These are phyloP conservation scores for Podospora bellae-mahoneyi DNA, from an alignment of 495 filamentous ascomycete genomes.

Conservation along the genomic window DNA sequence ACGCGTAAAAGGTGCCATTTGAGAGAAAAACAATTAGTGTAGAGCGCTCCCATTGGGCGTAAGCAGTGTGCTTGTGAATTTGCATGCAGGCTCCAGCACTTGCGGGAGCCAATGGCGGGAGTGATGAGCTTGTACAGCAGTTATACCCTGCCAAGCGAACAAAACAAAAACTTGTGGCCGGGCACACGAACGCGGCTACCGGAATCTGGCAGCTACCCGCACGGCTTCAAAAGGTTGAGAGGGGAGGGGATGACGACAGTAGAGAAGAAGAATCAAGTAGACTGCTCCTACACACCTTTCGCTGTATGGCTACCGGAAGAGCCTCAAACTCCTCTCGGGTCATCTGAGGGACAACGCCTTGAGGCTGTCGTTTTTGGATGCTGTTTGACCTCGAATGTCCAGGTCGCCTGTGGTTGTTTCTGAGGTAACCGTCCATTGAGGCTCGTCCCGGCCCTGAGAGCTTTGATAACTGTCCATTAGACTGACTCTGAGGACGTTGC, in stretches of 20 bases:
- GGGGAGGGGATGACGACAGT: background rate
- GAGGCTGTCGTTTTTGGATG: slow-evolving; percentile 27
- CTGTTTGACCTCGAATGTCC: slow-evolving; percentile 27
- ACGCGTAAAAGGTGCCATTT: slow-evolving; percentile 16
- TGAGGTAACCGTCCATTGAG: slow-evolving; percentile 9
- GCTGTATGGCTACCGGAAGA: slow-evolving; percentile 54
- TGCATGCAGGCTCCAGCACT: slow-evolving; percentile 28
- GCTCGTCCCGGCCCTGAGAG: background rate
- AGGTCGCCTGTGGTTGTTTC: slow-evolving; percentile 21
- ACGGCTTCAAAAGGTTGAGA: background rate
- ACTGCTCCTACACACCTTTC: slow-evolving; percentile 49
- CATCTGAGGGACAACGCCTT: slow-evolving; percentile 32
- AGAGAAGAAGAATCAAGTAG: slow-evolving; percentile 17
- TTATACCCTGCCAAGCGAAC: slow-evolving; percentile 17
- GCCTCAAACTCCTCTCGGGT: slow-evolving; percentile 44
- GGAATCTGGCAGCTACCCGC: slow-evolving; percentile 5
- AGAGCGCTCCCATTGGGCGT: slow-evolving; percentile 23
- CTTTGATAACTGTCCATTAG: slow-evolving; percentile 16
- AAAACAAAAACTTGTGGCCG: slow-evolving; percentile 3
- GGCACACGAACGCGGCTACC: slow-evolving; percentile 1
- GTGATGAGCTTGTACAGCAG: background rate
- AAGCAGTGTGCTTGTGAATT: slow-evolving; percentile 25
- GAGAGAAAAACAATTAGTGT: slow-evolving; percentile 17
- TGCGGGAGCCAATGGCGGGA: slow-evolving; percentile 27
- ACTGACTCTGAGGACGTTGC: slow-evolving; percentile 22